phyloP scores from a whole-genome alignment of 208 protist species.

The Crithidia acanthocephali region DNA sequence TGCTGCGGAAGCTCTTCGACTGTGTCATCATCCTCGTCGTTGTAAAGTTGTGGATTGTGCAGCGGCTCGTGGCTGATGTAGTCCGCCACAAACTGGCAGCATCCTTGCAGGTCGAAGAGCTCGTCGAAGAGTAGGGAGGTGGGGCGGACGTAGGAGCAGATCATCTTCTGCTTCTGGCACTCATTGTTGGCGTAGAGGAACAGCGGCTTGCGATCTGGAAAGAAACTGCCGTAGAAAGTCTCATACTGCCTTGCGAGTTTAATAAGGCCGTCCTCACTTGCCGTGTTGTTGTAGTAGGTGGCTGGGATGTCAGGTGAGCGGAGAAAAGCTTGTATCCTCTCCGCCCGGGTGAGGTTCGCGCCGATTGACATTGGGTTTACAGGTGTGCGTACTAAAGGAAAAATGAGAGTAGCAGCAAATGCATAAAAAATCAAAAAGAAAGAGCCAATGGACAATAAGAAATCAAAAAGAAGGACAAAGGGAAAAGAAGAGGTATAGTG shows the following conservation, averaged over 20 bases:
- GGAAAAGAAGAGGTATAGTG: conserved; percentile 21
- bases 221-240: conserved; percentile 75
- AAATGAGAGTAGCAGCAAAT: too few species aligned
- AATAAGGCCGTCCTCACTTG: conserved; percentile 66
- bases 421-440: too few species aligned
- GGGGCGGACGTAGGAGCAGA: conserved; percentile 92
- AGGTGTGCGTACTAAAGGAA: background rate
- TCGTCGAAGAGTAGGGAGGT: conserved; percentile 77
- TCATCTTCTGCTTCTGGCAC: conserved; percentile 78
- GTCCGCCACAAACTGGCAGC: conserved; percentile 75
- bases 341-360: conserved; percentile 22
- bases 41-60: conserved; percentile 44
- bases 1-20: conserved; percentile 61
- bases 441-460: background rate
- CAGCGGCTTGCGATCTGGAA: conserved; percentile 71
- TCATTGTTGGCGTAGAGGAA: conserved; percentile 83
- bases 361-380: background rate
- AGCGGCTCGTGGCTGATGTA: conserved; percentile 90
- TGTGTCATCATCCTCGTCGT: conserved; percentile 40
- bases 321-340: conserved; percentile 54
- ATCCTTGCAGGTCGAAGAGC: conserved; percentile 74
- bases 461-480: background rate
- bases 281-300: conserved; percentile 72
- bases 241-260: conserved; percentile 67
- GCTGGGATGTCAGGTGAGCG: conserved; percentile 52